These are phyloP conservation scores for Dorcoceras hygrometricum DNA, from an alignment of 257 asterid genomes.

Conservation along the genomic window DNA sequence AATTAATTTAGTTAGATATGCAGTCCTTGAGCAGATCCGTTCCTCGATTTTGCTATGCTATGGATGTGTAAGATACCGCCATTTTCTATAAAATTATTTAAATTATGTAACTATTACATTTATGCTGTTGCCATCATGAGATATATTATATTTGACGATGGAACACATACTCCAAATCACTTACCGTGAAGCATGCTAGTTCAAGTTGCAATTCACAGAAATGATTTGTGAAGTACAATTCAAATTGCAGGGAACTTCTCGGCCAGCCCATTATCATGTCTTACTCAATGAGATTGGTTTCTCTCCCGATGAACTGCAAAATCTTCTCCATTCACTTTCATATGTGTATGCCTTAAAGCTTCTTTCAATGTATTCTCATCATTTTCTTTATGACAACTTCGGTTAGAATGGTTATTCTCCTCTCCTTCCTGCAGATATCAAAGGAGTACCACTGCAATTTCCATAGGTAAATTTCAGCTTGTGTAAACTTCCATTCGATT, in stretches of 20 bases:
- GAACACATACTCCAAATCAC: neutral
- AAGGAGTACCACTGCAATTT: conserved; percentile 76
- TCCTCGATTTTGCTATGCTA: neutral
- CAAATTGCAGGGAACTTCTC: conserved; percentile 72
- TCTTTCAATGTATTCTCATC: conserved; percentile 4
- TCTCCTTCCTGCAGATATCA: conserved; percentile 55
- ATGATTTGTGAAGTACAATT: neutral
- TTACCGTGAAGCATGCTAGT: neutral
- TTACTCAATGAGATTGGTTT: conserved; percentile 91
- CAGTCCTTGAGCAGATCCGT: neutral
- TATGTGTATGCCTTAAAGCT: conserved; percentile 64
- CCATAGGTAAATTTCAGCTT: conserved; percentile 53
- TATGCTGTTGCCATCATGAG: neutral
- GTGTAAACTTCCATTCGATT: neutral
- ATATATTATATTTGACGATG: neutral
- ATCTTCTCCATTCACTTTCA: conserved; percentile 74
- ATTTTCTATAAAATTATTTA: neutral
- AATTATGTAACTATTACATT: neutral
- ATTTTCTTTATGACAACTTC: neutral
- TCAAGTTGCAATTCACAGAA: conserved; percentile 1
- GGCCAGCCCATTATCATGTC: conserved; percentile 90
- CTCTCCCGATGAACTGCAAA: conserved; percentile 82
- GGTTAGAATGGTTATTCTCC: conserved; percentile 4
- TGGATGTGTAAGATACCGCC: neutral
- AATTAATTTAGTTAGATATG: neutral